Evolutionary conservation across 768 basidiomycete species (phyloP).

Genomic region (Plicaturopsis crispa): DNA sequence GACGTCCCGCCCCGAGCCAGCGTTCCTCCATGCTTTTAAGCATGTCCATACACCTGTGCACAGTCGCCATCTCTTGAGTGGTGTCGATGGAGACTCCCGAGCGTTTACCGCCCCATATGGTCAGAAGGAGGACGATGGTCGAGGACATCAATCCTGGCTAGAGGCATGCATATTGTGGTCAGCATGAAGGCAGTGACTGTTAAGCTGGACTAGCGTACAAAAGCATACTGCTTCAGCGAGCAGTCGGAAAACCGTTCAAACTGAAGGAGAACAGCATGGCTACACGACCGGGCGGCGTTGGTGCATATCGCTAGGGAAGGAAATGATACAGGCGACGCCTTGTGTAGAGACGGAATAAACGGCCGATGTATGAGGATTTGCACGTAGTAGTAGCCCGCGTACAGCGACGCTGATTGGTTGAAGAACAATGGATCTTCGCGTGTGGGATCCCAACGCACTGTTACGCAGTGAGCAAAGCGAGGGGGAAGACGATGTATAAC

Average conservation of each 20-base stretch:
- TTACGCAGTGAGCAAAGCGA: constrained; percentile 16
- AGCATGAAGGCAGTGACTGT: neutral
- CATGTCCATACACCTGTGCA: constrained; percentile 41
- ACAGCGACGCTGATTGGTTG: constrained; percentile 42
- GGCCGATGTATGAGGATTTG: constrained; percentile 56
- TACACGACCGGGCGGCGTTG: constrained; percentile 2
- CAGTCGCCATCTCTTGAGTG: constrained; percentile 40
- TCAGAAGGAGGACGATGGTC: constrained; percentile 40
- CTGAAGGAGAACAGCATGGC: constrained; percentile 25
- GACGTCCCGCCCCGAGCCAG: constrained; percentile 40
- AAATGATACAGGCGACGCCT: constrained; percentile 12
- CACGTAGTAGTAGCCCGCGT: constrained; percentile 44
- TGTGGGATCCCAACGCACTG: constrained; percentile 40
- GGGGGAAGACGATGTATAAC: neutral
- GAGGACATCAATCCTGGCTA: constrained; percentile 33
- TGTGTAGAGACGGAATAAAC: constrained; percentile 43
- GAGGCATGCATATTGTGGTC: constrained; percentile 21
- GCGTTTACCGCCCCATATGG: constrained; percentile 40
- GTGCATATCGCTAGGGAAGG: constrained; percentile 3
- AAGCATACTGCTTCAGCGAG: too few species aligned
- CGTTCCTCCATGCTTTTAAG: constrained; percentile 17
- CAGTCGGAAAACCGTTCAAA: constrained; percentile 12
- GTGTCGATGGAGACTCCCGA: constrained; percentile 33
- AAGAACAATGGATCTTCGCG: constrained; percentile 28
- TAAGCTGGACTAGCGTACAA: neutral